Evolutionary conservation across 805 yeast species (phyloP).

Genomic region (Kodamaea kakaduensis): DNA sequence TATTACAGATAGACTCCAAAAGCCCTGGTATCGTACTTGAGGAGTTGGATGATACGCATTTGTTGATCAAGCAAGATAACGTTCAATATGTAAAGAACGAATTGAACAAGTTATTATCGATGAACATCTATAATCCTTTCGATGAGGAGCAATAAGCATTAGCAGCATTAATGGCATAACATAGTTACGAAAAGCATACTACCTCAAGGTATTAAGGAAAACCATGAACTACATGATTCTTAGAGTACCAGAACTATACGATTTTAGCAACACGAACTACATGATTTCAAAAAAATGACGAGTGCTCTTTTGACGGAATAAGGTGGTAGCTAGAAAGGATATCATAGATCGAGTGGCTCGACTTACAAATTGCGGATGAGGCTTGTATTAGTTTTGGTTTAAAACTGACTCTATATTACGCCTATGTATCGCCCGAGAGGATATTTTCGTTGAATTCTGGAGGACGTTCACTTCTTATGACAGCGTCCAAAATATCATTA

Average conservation of each 20-base stretch:
- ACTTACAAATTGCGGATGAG: too few species aligned
- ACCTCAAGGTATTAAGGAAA: too few species aligned
- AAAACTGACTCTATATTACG: too few species aligned
- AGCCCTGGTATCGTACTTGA: slow-evolving; percentile 64
- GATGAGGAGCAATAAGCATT: slow-evolving; percentile 45
- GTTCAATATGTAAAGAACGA: slow-evolving; percentile 75
- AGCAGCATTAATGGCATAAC: too few species aligned
- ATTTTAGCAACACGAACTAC: neutral
- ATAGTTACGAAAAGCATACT: too few species aligned
- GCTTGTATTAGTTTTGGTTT: too few species aligned
- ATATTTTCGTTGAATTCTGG: slow-evolving; percentile 24
- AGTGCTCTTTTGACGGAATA: too few species aligned
- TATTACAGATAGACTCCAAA: slow-evolving; percentile 74
- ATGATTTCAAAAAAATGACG: neutral
- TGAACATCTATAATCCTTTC: slow-evolving; percentile 80
- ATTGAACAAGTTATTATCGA: slow-evolving; percentile 67
- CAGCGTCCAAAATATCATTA: slow-evolving; percentile 28
- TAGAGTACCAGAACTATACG: too few species aligned
- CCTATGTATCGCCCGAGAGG: too few species aligned
- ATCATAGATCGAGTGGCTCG: too few species aligned
- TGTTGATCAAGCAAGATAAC: slow-evolving; percentile 73
- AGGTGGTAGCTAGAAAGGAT: too few species aligned
- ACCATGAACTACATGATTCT: too few species aligned
- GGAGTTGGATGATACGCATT: slow-evolving; percentile 89
- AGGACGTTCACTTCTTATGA: slow-evolving; percentile 20